Percentiles rank a stretch among this genome's conserved stretches.
Conservation (phyloP, 179 eudicot genomes). For the Vitellaria paradoxa region DNA sequence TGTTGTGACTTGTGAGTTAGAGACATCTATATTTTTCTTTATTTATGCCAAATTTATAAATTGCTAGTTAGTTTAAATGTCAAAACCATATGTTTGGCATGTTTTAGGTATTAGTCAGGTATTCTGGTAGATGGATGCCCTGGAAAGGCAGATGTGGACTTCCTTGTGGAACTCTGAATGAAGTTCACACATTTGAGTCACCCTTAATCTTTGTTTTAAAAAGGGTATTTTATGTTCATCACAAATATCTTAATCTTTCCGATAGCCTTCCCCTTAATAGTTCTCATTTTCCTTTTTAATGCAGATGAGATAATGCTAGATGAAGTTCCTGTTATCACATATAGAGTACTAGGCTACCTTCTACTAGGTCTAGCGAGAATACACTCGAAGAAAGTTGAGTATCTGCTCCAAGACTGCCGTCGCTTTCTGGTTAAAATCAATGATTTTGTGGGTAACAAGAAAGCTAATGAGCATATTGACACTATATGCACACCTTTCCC, state of each 20-base stretch:
- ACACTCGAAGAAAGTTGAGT: slow-evolving; percentile 74
- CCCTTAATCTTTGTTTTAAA: too few relatives aligned
- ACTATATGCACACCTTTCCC: slow-evolving; percentile 32
- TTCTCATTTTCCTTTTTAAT: slow-evolving; percentile 16
- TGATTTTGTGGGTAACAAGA: slow-evolving; percentile 39
- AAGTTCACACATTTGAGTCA: too few relatives aligned
- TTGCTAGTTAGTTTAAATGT: too few relatives aligned
- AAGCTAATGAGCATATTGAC: slow-evolving; percentile 27
- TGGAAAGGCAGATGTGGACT: too few relatives aligned
- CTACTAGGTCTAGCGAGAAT: slow-evolving; percentile 90
- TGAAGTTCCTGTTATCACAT: slow-evolving; percentile 57
- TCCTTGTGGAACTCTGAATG: too few relatives aligned
- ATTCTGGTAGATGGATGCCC: too few relatives aligned
- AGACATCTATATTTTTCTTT: too few relatives aligned
- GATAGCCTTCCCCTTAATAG: slow-evolving; percentile 4
- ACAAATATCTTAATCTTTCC: neutral
- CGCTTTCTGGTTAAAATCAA: slow-evolving; percentile 36
- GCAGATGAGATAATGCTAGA: slow-evolving; percentile 72
- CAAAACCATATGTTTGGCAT: too few relatives aligned
- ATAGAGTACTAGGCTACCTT: slow-evolving; percentile 77
- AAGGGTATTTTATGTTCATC: neutral
- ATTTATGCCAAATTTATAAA: too few relatives aligned
- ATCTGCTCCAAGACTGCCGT: slow-evolving; percentile 55
- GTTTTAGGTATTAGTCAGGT: too few relatives aligned
- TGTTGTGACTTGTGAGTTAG: too few relatives aligned